Evolutionary conservation across 495 filamentous ascomycete genomes (phyloP), one percentile per base, ranked within the genome.

Genomic region (Ascobolus immersus): DNA sequence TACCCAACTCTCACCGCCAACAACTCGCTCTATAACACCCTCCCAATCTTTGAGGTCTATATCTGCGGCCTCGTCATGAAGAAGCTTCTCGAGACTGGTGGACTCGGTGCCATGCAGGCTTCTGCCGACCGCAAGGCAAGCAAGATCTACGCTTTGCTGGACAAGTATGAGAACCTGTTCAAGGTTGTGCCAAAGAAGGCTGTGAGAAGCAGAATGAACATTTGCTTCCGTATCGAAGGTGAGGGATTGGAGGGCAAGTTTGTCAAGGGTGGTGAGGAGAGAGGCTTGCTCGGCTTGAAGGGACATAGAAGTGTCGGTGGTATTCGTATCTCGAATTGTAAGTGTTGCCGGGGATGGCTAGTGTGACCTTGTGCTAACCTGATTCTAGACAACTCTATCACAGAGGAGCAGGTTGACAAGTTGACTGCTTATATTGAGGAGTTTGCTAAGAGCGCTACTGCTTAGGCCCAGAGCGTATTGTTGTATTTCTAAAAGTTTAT

Each of bases 41-140:
- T 94, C 17, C 77, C 76, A 39, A 92, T 94, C 44, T 91, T 93
- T 53, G 77, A 66, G 43, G 73, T 94, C 32, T 93, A 69, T 61
- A 67, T 94, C 35, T 77, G 79, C 14, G 75, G 77, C 18, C 65
- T 77, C 44, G 81, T 94, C 19, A 72, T 93, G 57, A 60, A 64
- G 26, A 60, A 62, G 31, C 57, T 81, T 3, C 56, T 84, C 17
- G 19, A 47, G 5, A 59, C 63, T 9, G 53, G 67, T 29, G 77
- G 74, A 48, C 66, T 90, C 2, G 56, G 61, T 21, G 73, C 69
- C 12, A 71, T 82, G 45, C 60, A 89, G 52, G 63, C 60, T 0
- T 41, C 77, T n/a, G 57, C 76, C 4, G 53, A 67, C 5, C 53
- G 65, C 35, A 91, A 93, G 60, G 70, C 80, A 0, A 41, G 62